phyloP scores from a whole-genome alignment of 129 eudicot species.

The Flaveria trinervia region DNA sequence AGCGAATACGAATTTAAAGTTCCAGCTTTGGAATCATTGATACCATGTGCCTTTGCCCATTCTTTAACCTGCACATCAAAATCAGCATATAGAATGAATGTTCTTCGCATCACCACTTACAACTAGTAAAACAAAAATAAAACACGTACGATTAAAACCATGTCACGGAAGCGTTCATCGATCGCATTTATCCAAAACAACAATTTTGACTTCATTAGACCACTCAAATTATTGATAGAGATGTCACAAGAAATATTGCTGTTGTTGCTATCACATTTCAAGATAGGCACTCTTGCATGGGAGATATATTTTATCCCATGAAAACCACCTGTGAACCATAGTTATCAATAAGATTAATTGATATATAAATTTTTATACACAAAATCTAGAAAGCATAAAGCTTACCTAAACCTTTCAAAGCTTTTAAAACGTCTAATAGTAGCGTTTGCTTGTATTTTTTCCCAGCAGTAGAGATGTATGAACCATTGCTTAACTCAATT shows the following conservation, averaged over 20 bases:
- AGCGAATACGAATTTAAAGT: conserved; percentile 83
- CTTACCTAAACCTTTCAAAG: conserved; percentile 65
- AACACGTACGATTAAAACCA: conserved; percentile 79
- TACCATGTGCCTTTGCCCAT: conserved; percentile 90
- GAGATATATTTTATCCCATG: conserved; percentile 57
- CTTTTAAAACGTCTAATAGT: conserved; percentile 57
- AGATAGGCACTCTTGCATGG: conserved; percentile 81
- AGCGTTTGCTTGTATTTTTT: conserved; percentile 67
- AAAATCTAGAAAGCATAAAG: conserved; percentile 2
- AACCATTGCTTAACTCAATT: conserved; percentile 64
- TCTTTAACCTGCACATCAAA: conserved; percentile 72
- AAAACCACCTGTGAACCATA: conserved; percentile 56
- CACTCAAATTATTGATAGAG: conserved; percentile 81
- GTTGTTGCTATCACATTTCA: conserved; percentile 60
- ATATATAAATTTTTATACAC: conserved; percentile 11
- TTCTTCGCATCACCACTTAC: conserved; percentile 16
- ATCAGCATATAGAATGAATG: conserved; percentile 23
- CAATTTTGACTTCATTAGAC: conserved; percentile 91
- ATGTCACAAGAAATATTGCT: conserved; percentile 83
- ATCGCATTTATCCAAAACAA: conserved; percentile 77
- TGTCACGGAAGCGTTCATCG: conserved; percentile 79
- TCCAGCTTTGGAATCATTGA: conserved; percentile 82
- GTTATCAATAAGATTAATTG: conserved; percentile 7
- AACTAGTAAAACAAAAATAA: background rate
- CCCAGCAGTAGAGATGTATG: conserved; percentile 57